These are phyloP conservation scores for Solanum sparsipilum DNA, from an alignment of 257 asterid species.

Conservation along the genomic window DNA sequence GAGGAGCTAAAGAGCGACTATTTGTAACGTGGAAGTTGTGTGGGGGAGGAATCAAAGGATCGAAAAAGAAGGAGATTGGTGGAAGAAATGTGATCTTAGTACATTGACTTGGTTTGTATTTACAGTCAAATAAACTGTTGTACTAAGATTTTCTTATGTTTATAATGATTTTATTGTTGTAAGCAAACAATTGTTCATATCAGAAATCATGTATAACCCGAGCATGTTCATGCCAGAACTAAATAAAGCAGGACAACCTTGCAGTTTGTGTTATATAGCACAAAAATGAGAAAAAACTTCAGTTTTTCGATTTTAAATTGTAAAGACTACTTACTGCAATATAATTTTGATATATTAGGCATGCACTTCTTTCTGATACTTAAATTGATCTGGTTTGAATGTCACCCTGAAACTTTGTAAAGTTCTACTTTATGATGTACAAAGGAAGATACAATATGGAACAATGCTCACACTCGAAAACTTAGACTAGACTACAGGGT, in stretches of 20 bases:
- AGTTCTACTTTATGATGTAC: background rate
- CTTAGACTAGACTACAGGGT: background rate
- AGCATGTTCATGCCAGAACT: background rate
- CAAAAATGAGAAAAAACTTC: background rate
- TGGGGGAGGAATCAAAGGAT: conserved; percentile 2
- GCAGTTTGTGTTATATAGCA: background rate
- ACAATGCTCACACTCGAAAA: background rate
- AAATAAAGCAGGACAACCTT: background rate
- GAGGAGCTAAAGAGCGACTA: conserved; percentile 2
- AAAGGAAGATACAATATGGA: background rate
- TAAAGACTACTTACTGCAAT: background rate
- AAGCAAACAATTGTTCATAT: background rate
- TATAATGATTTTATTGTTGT: background rate
- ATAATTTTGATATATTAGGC: background rate
- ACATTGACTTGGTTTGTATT: background rate
- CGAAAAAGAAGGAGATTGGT: conserved; percentile 57
- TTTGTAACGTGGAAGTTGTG: conserved; percentile 15
- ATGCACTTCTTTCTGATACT: background rate
- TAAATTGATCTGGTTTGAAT: background rate
- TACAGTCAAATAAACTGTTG: background rate
- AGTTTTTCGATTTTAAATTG: background rate
- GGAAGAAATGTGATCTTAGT: conserved; percentile 26
- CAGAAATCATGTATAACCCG: background rate
- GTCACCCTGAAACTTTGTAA: background rate
- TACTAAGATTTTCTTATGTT: background rate